These are phyloP conservation scores for Botrytis hyacinthi DNA, from an alignment of 2,329 filamentous ascomycete genomes.

Conservation along the genomic window DNA sequence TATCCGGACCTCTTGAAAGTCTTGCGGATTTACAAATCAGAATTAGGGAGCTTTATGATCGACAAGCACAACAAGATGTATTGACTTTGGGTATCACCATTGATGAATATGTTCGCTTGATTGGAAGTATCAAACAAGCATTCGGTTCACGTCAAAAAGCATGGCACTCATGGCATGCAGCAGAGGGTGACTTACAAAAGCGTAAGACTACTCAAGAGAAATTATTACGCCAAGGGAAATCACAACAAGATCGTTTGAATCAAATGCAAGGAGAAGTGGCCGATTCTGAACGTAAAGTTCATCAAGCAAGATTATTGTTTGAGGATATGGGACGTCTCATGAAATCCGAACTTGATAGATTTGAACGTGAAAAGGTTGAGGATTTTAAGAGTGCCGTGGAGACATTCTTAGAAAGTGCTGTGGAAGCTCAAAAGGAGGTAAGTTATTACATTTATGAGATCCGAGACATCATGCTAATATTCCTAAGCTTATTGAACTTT, in stretches of 20 bases:
- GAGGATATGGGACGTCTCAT: slow-evolving; percentile 97
- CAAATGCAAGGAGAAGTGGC: slow-evolving; percentile 89
- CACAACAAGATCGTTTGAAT: slow-evolving; percentile 90
- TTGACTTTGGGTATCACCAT: slow-evolving; percentile 96
- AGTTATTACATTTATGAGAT: slow-evolving; percentile 36
- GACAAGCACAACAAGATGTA: slow-evolving; percentile 95
- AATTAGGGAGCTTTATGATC: slow-evolving; percentile 91
- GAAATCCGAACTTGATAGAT: slow-evolving; percentile 85
- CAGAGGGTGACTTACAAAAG: slow-evolving; percentile 88
- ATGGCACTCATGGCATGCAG: slow-evolving; percentile 89
- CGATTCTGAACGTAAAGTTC: slow-evolving; percentile 91
- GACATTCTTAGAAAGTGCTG: slow-evolving; percentile 93
- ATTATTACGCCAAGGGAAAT: slow-evolving; percentile 88
- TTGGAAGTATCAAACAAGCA: slow-evolving; percentile 90
- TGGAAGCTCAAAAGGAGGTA: slow-evolving; percentile 98
- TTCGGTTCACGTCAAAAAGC: slow-evolving; percentile 93
- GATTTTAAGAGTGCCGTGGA: slow-evolving; percentile 98
- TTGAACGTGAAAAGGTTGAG: slow-evolving; percentile 96
- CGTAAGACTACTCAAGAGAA: slow-evolving; percentile 89
- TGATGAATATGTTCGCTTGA: slow-evolving; percentile 95
- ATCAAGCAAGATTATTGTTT: slow-evolving; percentile 85
- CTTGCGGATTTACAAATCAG: slow-evolving; percentile 91
- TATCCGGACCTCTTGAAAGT: slow-evolving; percentile 86
- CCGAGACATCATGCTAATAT: slow-evolving; percentile 20
- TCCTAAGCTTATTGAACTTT: slow-evolving; percentile 71